Percentiles rank a stretch among this genome's conserved stretches.
Conservation (phyloP, 2,329 filamentous ascomycete species). For the Calonectria hongkongensis region DNA sequence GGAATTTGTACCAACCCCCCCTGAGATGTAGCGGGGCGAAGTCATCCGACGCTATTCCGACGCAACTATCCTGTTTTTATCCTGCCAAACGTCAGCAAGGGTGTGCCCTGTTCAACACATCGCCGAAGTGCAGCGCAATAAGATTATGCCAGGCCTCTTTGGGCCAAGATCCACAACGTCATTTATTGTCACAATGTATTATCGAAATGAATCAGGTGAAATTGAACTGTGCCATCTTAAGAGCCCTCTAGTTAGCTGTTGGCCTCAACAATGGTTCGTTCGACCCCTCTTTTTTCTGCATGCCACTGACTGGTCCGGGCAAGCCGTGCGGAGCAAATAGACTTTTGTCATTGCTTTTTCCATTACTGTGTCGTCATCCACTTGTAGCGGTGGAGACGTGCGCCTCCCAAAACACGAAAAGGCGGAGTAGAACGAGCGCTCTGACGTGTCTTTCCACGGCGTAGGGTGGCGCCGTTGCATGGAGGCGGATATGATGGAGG, state of each 20-base stretch:
- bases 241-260: background rate
- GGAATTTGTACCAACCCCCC: constrained; percentile 21
- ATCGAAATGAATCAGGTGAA: background rate
- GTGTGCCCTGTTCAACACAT: constrained; percentile 18
- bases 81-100: constrained; percentile 11
- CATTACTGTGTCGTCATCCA: background rate
- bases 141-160: background rate
- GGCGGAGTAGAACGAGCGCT: too few relatives aligned
- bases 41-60: constrained; percentile 24
- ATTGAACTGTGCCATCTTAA: background rate
- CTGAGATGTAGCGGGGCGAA: constrained; percentile 16
- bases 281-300: background rate
- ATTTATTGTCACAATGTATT: background rate
- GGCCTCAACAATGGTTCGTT: background rate
- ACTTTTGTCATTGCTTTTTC: constrained; percentile 15
- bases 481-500: too few relatives aligned
- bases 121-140: background rate
- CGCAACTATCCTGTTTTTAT: constrained; percentile 27
- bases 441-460: too few relatives aligned
- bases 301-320: background rate
- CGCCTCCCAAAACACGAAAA: too few relatives aligned
- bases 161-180: background rate
- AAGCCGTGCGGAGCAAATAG: background rate
- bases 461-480: too few relatives aligned
- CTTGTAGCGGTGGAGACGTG: background rate